Base-by-base conservation (phyloP, 768 basidiomycete species). In the Boletus coccyginus region DNA sequence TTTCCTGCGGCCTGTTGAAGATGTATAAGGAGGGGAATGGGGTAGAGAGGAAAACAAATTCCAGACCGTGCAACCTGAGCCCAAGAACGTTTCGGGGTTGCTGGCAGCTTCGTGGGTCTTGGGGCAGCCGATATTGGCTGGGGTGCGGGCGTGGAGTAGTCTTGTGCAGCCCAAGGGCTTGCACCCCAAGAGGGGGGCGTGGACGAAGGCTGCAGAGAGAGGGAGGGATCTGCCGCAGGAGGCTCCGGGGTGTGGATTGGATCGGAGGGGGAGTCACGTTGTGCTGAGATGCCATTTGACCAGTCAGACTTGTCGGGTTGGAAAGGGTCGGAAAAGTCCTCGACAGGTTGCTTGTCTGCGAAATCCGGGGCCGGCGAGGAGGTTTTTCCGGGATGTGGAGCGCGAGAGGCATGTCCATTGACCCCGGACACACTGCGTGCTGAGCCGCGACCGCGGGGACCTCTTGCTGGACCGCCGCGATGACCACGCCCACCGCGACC, bases 1-100 rank as follows among this genome's bases (percentile, higher is more conserved):
- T 90, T 67, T 89, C 87, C 62, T 87, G 84, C 24, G 81, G 80
- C 52, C 87, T 90, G 58, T 27, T 24, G 45, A 49, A 33, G 29
- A 27, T n/a, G 12, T 2, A 32, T 55, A 41, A 61, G 55, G 47
- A 51, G 24, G 62, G 53, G 44, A 7, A 27, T 32, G 6, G 17
- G 5, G 17, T 12, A 42, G 32, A n/a, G 24, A 42, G 17, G 14
- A 43, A 56, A 7, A 56, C 32, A 29, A 27, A 56, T 0, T 31
- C 38, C 52, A 29, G 35, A 54, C 90, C 86, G 78, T 59, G 91
- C 90, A 67, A 93, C 78, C 65, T 93, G 88, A 9, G 91, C 91
- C 90, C 90, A 93, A 36, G 91, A 92, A 57, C 89, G 71, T 75
- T 91, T 90, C 9, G 88, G 84, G 13, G 82, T 87, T 31, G 87